These are phyloP conservation scores for Candida multigemmis DNA, from an alignment of 805 yeast genomes.

Conservation along the genomic window DNA sequence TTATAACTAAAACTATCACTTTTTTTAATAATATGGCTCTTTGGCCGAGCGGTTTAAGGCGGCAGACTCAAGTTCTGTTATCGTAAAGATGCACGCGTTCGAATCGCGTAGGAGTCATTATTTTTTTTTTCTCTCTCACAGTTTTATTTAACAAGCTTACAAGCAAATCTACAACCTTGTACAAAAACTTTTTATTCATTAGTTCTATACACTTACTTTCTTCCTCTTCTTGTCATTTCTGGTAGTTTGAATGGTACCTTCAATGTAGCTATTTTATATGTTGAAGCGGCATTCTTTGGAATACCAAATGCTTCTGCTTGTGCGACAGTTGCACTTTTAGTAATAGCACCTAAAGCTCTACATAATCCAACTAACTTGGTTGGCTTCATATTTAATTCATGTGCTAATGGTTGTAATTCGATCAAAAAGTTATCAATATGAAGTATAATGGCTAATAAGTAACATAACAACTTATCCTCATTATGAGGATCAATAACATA, in stretches of 20 bases:
- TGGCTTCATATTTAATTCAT: constrained; percentile 76
- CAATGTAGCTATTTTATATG: constrained; percentile 73
- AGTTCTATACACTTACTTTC: constrained; percentile 1
- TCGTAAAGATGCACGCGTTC: constrained; percentile 1
- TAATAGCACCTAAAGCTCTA: constrained; percentile 73
- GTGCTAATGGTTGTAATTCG: constrained; percentile 74
- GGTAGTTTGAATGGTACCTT: constrained; percentile 88
- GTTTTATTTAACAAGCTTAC: neutral
- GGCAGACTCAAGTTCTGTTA: constrained; percentile 2
- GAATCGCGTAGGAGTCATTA: neutral
- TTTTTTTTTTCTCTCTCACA: neutral
- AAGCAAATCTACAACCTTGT: neutral
- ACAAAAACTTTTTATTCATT: constrained; percentile 1
- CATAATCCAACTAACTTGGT: constrained; percentile 59
- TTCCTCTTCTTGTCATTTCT: constrained; percentile 62
- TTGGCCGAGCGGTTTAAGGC: constrained; percentile 3
- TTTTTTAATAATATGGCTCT: too few relatives aligned
- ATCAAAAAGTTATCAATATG: constrained; percentile 70
- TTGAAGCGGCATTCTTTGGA: constrained; percentile 47
- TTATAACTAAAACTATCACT: too few relatives aligned
- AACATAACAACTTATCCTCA: constrained; percentile 81
- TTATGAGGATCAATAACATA: constrained; percentile 78
- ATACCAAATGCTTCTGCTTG: constrained; percentile 69
- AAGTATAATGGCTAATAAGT: constrained; percentile 60
- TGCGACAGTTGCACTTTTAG: constrained; percentile 63